These are phyloP conservation scores for Penicillium ucsense DNA, from an alignment of 495 filamentous ascomycete genomes.

Conservation along the genomic window DNA sequence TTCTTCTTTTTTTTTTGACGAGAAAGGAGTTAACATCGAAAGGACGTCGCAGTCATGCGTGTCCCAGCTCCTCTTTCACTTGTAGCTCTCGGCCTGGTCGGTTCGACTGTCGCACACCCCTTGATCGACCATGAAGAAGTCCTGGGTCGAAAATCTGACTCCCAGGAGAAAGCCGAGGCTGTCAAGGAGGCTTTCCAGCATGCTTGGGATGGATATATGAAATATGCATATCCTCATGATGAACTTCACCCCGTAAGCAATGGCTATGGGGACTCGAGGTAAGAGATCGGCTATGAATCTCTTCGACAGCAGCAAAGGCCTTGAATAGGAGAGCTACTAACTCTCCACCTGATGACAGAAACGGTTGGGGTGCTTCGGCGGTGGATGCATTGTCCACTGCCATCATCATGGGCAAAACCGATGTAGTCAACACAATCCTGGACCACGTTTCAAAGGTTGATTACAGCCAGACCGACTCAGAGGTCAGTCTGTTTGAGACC, in stretches of 20 bases:
- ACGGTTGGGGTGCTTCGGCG: constrained; percentile 80
- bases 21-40: too few species aligned
- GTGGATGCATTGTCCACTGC: constrained; percentile 79
- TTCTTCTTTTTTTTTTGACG: neutral
- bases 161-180: constrained; percentile 44
- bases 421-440: constrained; percentile 59
- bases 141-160: neutral
- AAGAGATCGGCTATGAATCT: constrained; percentile 7
- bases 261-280: constrained; percentile 59
- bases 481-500: constrained; percentile 77
- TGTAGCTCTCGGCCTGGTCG: constrained; percentile 16
- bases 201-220: constrained; percentile 74
- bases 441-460: constrained; percentile 59
- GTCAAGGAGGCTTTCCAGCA: constrained; percentile 67
- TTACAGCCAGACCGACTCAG: constrained; percentile 47
- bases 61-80: constrained; percentile 19
- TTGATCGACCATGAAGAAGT: constrained; percentile 4
- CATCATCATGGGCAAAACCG: constrained; percentile 60
- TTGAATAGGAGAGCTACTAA: neutral
- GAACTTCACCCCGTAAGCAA: constrained; percentile 64
- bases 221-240: constrained; percentile 73
- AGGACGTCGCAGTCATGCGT: constrained; percentile 18
- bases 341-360: constrained; percentile 36
- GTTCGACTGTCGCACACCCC: constrained; percentile 16
- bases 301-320: neutral